Conservation (phyloP, 208 protist genomes). For the Acanthamoeba divionensis region DNA sequence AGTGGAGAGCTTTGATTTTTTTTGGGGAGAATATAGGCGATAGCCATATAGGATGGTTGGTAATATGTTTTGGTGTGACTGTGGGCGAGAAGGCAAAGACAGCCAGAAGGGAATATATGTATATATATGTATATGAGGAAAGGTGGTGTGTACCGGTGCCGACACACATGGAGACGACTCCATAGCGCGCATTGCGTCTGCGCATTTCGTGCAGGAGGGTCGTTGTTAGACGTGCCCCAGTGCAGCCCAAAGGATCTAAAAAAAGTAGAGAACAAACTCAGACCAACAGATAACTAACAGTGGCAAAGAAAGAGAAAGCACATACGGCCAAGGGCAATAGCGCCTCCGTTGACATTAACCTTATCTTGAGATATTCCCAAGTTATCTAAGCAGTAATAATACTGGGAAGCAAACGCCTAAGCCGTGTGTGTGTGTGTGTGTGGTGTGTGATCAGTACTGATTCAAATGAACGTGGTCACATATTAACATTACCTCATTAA, state of each 20-base stretch:
- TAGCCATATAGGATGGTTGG: too few relatives aligned
- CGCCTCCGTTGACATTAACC: slow-evolving; percentile 79
- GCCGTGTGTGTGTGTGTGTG: too few relatives aligned
- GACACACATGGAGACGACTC: slow-evolving; percentile 72
- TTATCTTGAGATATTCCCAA: slow-evolving; percentile 20
- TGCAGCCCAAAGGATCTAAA: slow-evolving; percentile 76
- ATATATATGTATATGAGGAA: too few relatives aligned
- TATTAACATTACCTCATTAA: slow-evolving; percentile 80
- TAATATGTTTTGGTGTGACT: too few relatives aligned
- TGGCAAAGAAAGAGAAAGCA: not conserved
- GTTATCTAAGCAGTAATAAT: slow-evolving; percentile 40
- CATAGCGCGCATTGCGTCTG: slow-evolving; percentile 47
- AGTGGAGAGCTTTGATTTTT: too few relatives aligned
- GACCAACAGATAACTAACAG: too few relatives aligned
- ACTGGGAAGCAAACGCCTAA: slow-evolving; percentile 48
- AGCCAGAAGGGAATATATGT: too few relatives aligned
- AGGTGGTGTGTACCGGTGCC: slow-evolving; percentile 62
- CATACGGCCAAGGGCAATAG: slow-evolving; percentile 76
- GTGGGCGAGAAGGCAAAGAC: too few relatives aligned
- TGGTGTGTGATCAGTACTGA: too few relatives aligned
- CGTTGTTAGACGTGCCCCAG: slow-evolving; percentile 71
- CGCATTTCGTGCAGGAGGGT: slow-evolving; percentile 67
- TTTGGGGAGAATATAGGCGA: too few relatives aligned
- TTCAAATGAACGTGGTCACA: not conserved
- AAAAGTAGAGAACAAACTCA: not conserved